Base-by-base conservation (phyloP, 257 asterid genomes). In the Gentiana dahurica region DNA sequence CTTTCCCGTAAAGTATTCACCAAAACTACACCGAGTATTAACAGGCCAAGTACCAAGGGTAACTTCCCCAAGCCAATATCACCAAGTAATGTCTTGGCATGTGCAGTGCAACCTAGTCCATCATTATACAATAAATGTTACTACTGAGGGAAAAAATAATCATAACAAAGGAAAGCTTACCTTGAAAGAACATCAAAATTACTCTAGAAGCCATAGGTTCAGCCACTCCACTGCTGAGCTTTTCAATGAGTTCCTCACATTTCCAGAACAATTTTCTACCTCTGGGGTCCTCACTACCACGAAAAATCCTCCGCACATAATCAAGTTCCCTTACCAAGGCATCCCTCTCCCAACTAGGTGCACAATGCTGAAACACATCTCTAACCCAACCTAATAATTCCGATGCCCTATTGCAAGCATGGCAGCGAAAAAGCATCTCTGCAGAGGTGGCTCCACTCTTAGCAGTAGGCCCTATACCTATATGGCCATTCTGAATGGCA, bases 311-410 rank as follows among this genome's bases (percentile, higher is more conserved):
- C 54, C 94, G 80, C n/a, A 87, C 98, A 69, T 58, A 87, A 71
- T 91, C 96, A 38, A 91, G 89, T 68, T 91, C 96, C 66, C 95
- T 82, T 60, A 75, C 70, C 68, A 91, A 64, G 55, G 86, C 84
- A 51, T 87, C 98, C 67, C 79, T 83, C 65, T 91, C 96, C 98
- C 98, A 91, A 73, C 68, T 85, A 9, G 96, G 89, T 15, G 87
- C 94, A 73, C 98, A 91, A 59, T 91, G 94, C 79, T 81, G 92
- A 73, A 91, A 87, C 36, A 91, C 89, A 79, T 91, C 98, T 71
- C 81, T 87, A 10, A 87, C 98, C 98, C 96, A 91, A 11, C 96
- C 98, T 37, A 91, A 71, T 49, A 91, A 75, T 76, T 91, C 98
- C 43, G 96, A 87, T 3, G 96, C 74, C 69, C 81, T 69, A 69